These are phyloP conservation scores for Dictyophora rubrovolvata DNA, from an alignment of 768 basidiomycete genomes.

Conservation along the genomic window DNA sequence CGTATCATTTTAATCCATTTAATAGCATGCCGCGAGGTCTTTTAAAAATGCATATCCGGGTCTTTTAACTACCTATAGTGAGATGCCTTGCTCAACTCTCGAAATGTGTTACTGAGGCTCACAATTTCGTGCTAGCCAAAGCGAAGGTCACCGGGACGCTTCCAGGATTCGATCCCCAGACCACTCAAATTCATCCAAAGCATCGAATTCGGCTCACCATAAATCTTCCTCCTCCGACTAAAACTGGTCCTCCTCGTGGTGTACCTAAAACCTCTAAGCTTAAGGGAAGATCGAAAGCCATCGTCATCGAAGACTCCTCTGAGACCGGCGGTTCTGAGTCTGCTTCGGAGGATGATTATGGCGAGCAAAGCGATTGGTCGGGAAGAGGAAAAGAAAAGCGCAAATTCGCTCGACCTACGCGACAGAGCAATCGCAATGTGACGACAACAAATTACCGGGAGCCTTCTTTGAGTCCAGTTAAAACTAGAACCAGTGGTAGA, in stretches of 20 bases:
- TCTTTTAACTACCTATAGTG: conserved; percentile 49
- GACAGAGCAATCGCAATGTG: neutral
- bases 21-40: conserved; percentile 32
- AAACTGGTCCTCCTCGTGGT: neutral
- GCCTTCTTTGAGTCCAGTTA: neutral
- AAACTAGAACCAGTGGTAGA: neutral
- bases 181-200: neutral
- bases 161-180: neutral
- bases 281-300: neutral
- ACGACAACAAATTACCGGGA: conserved; percentile 3
- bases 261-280: neutral
- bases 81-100: conserved; percentile 16
- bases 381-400: neutral
- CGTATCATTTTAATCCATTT: conserved; percentile 9
- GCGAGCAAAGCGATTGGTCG: neutral
- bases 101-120: neutral
- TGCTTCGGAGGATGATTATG: conserved; percentile 18
- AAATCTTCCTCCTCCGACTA: neutral
- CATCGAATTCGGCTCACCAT: neutral
- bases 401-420: neutral
- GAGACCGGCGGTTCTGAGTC: neutral
- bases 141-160: neutral
- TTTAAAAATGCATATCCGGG: conserved; percentile 31
- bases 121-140: neutral
- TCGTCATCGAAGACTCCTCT: neutral